Base-by-base conservation (phyloP, 2,329 filamentous ascomycete species). In the Cadophora sp. region DNA sequence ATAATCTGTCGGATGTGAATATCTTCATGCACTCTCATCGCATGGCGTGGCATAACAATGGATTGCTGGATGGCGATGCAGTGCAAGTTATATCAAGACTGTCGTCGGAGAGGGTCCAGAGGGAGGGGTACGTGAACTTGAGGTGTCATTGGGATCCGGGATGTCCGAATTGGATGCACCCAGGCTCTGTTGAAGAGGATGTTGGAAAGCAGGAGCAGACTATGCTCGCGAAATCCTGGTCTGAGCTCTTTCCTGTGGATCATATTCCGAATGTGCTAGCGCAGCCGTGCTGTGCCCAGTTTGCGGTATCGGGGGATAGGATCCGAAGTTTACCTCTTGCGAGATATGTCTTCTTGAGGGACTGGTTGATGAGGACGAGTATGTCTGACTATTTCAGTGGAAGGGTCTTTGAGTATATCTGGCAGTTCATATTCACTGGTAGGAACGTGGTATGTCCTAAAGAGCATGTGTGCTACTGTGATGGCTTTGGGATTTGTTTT, bases 361-460 rank as follows among this genome's bases (percentile, higher is more conserved):
- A 87, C 55, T 91, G 88, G 89, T 70, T 90, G 48, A 73, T 88
- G n/a, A 80, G 82, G 11, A 87, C 87, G 2, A 77, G 82, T 4
- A 75, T 87, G 60, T 80, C 80, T 5, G 86, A 89, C 73, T 81
- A 82, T 20, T 76, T 84, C 30, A 87, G 83, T 33, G 88, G 88
- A 1, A 80, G 88, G 24, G 82, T 90, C 2, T 83, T 89, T 75
- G 88, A 91, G 74, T 90, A 89, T 71, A 77, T 88, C 20, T 91
- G 88, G 88, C 89, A 91, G 75, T 82, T 88, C 68, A 85, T 88
- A 13, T 89, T 88, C 71, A 85, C 85, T 62, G 84, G 86, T 70
- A 77, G 83, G 20, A 70, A 73, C n/a, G 66, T 72, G 5, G 55
- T 73, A 16, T 76, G 75, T 51, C 71, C 74, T 0, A 53, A 62